Percentiles rank a stretch among this genome's conserved stretches.
Evolutionary conservation across 768 basidiomycete species (phyloP).

Genomic region (Amanita thiersii): DNA sequence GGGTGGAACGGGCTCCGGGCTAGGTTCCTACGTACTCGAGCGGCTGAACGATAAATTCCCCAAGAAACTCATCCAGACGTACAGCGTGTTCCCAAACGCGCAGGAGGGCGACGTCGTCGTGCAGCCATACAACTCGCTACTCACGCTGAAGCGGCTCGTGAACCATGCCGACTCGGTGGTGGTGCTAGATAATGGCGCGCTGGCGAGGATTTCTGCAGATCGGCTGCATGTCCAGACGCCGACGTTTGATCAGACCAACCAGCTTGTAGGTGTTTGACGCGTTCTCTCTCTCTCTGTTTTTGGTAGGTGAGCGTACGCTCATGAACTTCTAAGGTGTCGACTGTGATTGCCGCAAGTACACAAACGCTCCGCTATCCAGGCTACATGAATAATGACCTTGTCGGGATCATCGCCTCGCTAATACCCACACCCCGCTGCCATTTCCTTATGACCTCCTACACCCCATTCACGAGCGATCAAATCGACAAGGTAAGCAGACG

Average conservation of each 20-base stretch:
- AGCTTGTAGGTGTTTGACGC: slow-evolving; percentile 48
- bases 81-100: slow-evolving; percentile 95
- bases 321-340: slow-evolving; percentile 63
- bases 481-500: slow-evolving; percentile 81
- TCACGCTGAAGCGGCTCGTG: slow-evolving; percentile 88
- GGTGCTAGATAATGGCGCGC: slow-evolving; percentile 92
- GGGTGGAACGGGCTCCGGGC: slow-evolving; percentile 95
- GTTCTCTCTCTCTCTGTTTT: not conserved
- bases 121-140: slow-evolving; percentile 93
- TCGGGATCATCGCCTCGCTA: slow-evolving; percentile 92
- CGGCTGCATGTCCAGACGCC: slow-evolving; percentile 82
- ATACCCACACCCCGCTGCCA: slow-evolving; percentile 97
- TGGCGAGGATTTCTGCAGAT: slow-evolving; percentile 90
- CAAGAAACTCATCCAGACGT: slow-evolving; percentile 98
- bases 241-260: slow-evolving; percentile 88
- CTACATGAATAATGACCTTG: slow-evolving; percentile 99
- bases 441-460: slow-evolving; percentile 98
- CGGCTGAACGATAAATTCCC: slow-evolving; percentile 96
- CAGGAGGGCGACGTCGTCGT: slow-evolving; percentile 96
- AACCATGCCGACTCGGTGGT: slow-evolving; percentile 98
- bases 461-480: slow-evolving; percentile 95
- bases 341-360: slow-evolving; percentile 96
- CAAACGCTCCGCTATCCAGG: slow-evolving; percentile 95
- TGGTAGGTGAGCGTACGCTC: not conserved
- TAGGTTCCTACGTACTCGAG: slow-evolving; percentile 97